Percentiles rank a stretch among this genome's conserved stretches.
phyloP scores from a whole-genome alignment of 1,284 basidiomycete species.

The Grifola frondosa region DNA sequence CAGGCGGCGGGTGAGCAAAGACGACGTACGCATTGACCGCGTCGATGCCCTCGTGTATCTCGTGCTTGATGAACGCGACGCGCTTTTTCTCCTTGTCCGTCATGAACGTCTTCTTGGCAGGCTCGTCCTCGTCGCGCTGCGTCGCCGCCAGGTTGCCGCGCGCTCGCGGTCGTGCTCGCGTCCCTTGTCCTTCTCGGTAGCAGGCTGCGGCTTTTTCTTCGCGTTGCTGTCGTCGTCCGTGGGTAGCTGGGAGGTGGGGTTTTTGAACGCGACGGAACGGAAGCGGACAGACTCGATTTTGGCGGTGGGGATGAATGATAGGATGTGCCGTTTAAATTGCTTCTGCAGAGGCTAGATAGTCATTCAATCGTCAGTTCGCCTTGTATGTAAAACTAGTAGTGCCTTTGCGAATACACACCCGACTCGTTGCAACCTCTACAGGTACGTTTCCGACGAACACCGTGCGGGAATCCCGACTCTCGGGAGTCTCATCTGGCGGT shows the following conservation, averaged over 20 bases:
- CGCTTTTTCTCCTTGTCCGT: constrained; percentile 89
- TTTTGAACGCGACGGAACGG: constrained; percentile 85
- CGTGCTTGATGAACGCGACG: constrained; percentile 91
- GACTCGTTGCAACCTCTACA: constrained; percentile 72
- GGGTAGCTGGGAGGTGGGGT: constrained; percentile 67
- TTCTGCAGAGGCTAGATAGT: constrained; percentile 54
- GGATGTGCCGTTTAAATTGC: constrained; percentile 70
- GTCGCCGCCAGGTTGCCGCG: constrained; percentile 65
- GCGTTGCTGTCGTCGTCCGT: constrained; percentile 37
- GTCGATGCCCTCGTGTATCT: constrained; percentile 73
- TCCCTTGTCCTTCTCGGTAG: constrained; percentile 34
- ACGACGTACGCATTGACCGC: constrained; percentile 86
- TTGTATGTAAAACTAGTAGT: no score
- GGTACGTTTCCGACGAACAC: constrained; percentile 94
- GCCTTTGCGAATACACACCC: constrained; percentile 46
- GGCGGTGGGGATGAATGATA: constrained; percentile 64
- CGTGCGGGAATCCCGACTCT: constrained; percentile 77
- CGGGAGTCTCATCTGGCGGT: constrained; percentile 67
- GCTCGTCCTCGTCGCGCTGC: constrained; percentile 38
- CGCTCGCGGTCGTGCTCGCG: constrained; percentile 60
- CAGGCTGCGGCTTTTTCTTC: constrained; percentile 28
- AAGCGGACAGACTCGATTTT: constrained; percentile 91
- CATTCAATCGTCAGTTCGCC: no score
- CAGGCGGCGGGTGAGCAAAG: constrained; percentile 68
- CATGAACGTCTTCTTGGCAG: constrained; percentile 66